Evolutionary conservation across 1,284 basidiomycete species (phyloP).

Genomic region (Cronartium quercuum): DNA sequence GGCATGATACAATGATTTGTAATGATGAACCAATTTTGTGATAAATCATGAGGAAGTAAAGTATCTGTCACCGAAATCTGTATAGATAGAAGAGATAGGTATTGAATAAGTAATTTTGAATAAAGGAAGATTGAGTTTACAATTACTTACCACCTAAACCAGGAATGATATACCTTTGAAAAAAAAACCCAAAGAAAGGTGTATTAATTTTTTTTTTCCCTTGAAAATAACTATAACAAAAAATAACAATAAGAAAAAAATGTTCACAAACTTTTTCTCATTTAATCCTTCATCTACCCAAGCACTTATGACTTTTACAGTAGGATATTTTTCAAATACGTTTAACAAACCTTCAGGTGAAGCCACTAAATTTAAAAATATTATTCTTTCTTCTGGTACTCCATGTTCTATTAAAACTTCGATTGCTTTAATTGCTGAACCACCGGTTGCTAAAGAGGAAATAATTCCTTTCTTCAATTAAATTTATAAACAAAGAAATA

Average conservation of each 20-base stretch:
- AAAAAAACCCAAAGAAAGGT: neutral
- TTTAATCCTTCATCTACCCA: conserved; percentile 96
- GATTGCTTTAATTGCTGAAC: conserved; percentile 94
- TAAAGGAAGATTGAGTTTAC: neutral
- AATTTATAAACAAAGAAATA: neutral
- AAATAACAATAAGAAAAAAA: neutral
- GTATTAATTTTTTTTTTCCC: neutral
- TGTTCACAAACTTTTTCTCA: conserved; percentile 54
- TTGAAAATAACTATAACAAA: neutral
- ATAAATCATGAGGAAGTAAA: conserved; percentile 39
- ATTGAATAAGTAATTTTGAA: neutral
- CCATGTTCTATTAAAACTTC: conserved; percentile 86
- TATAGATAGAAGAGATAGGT: neutral
- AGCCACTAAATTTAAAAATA: conserved; percentile 93
- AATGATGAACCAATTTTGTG: neutral
- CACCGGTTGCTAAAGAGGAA: conserved; percentile 71
- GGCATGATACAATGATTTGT: neutral
- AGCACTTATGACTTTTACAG: conserved; percentile 81
- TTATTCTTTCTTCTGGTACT: conserved; percentile 75
- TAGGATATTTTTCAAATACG: conserved; percentile 73
- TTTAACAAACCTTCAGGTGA: conserved; percentile 82
- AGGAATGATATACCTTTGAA: conserved; percentile 64
- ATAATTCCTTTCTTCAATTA: neutral
- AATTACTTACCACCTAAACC: conserved; percentile 56
- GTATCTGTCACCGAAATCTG: conserved; percentile 46